Conservation (phyloP, 2,329 filamentous ascomycete genomes). For the Sporothrix phasma region DNA sequence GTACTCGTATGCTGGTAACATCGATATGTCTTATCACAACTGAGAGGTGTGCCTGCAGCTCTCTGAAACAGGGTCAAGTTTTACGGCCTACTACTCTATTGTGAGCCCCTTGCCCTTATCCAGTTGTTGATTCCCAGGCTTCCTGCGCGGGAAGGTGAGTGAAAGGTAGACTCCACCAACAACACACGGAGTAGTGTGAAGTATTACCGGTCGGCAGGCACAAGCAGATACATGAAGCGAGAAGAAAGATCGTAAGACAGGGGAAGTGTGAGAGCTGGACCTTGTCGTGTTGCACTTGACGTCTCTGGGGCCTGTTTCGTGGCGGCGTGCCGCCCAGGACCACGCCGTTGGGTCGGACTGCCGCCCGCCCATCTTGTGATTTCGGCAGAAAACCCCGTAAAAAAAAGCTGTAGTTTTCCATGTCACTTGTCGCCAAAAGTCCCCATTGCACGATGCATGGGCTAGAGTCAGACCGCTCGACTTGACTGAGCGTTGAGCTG, state of each 20-base stretch:
- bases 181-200: neutral
- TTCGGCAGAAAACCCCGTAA: neutral
- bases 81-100: too few species aligned
- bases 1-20: neutral
- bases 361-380: neutral
- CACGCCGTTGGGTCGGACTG: conserved; percentile 13
- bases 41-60: neutral
- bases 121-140: neutral
- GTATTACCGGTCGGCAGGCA: neutral
- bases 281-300: neutral
- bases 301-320: neutral
- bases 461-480: too few species aligned
- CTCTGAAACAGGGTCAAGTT: too few species aligned
- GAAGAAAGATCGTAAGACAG: too few species aligned
- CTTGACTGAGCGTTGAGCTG: too few species aligned
- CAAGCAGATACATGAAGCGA: too few species aligned
- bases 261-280: neutral
- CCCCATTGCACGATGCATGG: too few species aligned
- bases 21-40: neutral
- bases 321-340: conserved; percentile 9
- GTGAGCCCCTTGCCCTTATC: too few species aligned
- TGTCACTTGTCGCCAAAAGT: neutral
- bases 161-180: neutral
- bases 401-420: neutral
- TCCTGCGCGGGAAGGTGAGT: neutral